These are phyloP conservation scores for Saccharomyces eubayanus DNA, from an alignment of 805 yeast genomes.

Conservation along the genomic window DNA sequence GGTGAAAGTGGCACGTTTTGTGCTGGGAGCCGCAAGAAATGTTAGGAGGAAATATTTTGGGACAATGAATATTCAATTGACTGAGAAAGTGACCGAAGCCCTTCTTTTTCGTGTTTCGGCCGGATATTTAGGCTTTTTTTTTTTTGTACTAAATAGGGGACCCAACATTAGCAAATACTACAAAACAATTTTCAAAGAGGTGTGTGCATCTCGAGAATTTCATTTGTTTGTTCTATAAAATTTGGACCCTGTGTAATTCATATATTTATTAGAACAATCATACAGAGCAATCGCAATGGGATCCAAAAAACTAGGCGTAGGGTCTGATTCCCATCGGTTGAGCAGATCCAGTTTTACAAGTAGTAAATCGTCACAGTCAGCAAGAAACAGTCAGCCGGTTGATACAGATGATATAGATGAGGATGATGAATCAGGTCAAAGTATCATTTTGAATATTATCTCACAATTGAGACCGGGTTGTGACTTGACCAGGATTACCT, in stretches of 20 bases:
- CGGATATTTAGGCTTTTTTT: background rate
- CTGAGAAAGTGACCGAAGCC: background rate
- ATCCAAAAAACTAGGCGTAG: background rate
- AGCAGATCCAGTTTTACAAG: background rate
- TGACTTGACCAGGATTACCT: conserved; percentile 81
- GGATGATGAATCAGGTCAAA: conserved; percentile 83
- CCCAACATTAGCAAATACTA: background rate
- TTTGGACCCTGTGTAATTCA: background rate
- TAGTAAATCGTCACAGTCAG: background rate
- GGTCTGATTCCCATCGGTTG: background rate
- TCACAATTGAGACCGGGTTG: conserved; percentile 88
- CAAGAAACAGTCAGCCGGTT: conserved; percentile 2
- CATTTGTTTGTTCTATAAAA: background rate
- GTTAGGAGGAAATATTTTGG: background rate
- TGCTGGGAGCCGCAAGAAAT: background rate
- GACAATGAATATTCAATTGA: background rate
- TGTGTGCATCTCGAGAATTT: background rate
- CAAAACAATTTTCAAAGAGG: background rate
- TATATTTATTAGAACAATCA: background rate
- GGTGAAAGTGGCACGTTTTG: background rate
- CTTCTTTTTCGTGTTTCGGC: background rate
- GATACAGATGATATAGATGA: conserved; percentile 77
- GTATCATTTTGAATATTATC: conserved; percentile 77
- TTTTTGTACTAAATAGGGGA: background rate
- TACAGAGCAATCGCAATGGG: background rate